Base-by-base conservation (phyloP, 2,329 filamentous ascomycete species). In the Domatiomyces catenatus region DNA sequence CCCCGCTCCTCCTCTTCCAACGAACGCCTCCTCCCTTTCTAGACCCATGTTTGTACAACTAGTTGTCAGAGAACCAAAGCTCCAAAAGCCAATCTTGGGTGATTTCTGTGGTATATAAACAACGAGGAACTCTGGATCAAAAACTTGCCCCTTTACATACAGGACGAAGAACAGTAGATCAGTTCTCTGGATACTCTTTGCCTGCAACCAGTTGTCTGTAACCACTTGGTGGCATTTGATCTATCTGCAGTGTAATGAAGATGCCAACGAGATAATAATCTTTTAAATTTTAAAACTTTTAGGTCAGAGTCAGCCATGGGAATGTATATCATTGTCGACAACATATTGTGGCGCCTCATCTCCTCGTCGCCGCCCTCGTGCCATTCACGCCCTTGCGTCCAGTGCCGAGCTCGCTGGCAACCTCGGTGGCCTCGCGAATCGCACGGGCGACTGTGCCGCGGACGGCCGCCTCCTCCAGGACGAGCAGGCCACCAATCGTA, bases 401-500 rank as follows among this genome's bases (percentile, higher is more conserved):
- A 43, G 55, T 57, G 6, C 75, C 75, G 51, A 79, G 62, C 57
- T 76, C 66, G 49, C 71, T 71, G 3, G 77, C 77, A 52, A 79
- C 70, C 32, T 73, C 72, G n/a, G 77, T 77, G 5, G 77, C 75
- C 60, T 80, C 76, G 53, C 76, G 66, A 17, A 81, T 69, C 63
- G 79, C 84, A 59, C 83, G 73, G 26, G 79, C 72, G 57, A 86
- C 76, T n/a, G 81, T 74, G 20, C 81, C 81, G 36, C 78, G 72
- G 44, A 86, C 86, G n/a, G 76, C 79, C 6, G 83, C 79, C 61
- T 96, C 90, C 65, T 96, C 92, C 36, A 82, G 63, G 19, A 77
- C 76, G 62, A 79, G 65, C 54, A 81, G 59, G 0, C 79, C 79
- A 1, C 75, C 77, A 59, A 80, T 79, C 8, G 79, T 81, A 61